phyloP scores from a whole-genome alignment of 805 yeast genomes.

The Yueomyces sinensis region DNA sequence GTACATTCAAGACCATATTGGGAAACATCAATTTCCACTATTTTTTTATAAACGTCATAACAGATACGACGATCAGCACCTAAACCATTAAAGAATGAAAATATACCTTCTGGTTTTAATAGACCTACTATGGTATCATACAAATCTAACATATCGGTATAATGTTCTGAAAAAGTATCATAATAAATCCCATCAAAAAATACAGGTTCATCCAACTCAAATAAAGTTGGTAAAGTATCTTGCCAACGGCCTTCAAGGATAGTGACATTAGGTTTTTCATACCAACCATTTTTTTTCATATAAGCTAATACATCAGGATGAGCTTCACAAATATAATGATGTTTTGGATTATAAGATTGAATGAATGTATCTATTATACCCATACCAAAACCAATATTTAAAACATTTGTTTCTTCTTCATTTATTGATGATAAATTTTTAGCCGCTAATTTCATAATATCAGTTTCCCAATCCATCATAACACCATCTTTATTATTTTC shows the following conservation, averaged over 20 bases:
- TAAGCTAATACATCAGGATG: conserved; percentile 80
- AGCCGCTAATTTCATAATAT: conserved; percentile 71
- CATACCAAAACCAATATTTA: conserved; percentile 94
- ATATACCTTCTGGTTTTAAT: conserved; percentile 66
- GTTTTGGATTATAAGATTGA: conserved; percentile 28
- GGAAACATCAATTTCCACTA: conserved; percentile 65
- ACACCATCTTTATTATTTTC: conserved; percentile 72
- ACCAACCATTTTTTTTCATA: conserved; percentile 71
- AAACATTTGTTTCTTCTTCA: conserved; percentile 28
- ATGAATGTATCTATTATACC: conserved; percentile 84
- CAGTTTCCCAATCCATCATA: conserved; percentile 95
- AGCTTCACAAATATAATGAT: conserved; percentile 84
- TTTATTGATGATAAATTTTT: conserved; percentile 55
- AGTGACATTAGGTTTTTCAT: conserved; percentile 54
- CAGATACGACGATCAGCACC: conserved; percentile 68
- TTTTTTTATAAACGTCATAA: conserved; percentile 73
- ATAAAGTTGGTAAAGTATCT: conserved; percentile 52
- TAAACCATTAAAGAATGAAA: conserved; percentile 85
- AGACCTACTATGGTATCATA: conserved; percentile 75
- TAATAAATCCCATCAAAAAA: conserved; percentile 86
- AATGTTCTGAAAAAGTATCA: conserved; percentile 89
- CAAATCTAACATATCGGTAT: conserved; percentile 74
- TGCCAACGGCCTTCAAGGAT: conserved; percentile 91
- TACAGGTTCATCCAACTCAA: conserved; percentile 39
- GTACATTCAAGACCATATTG: conserved; percentile 64